These are phyloP conservation scores for Crucihimalaya himalaica DNA, from an alignment of 345 rosid species.

Conservation along the genomic window DNA sequence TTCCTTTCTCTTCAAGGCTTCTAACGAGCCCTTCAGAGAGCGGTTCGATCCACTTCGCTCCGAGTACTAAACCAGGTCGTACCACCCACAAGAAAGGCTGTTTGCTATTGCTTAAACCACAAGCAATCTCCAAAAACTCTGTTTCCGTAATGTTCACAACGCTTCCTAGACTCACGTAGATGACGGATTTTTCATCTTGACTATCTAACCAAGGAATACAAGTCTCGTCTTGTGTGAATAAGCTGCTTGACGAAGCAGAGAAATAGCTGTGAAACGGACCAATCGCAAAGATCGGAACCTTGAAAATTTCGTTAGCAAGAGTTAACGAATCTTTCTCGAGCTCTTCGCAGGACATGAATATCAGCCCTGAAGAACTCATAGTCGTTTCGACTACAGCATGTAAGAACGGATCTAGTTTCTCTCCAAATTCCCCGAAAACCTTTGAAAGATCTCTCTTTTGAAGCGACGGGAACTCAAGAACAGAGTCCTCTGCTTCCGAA, in stretches of 20 bases:
- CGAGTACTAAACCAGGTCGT: constrained; percentile 33
- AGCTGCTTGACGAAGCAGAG: constrained; percentile 40
- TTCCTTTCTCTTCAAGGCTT: constrained; percentile 42
- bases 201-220: constrained; percentile 51
- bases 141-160: constrained; percentile 33
- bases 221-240: constrained; percentile 44
- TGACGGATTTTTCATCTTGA: constrained; percentile 47
- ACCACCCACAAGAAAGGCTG: constrained; percentile 58
- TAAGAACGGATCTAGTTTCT: constrained; percentile 22
- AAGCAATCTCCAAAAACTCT: constrained; percentile 53
- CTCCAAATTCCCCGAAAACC: constrained; percentile 9
- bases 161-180: constrained; percentile 63
- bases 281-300: constrained; percentile 47
- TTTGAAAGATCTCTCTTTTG: constrained; percentile 33
- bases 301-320: constrained; percentile 47
- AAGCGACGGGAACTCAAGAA: constrained; percentile 32
- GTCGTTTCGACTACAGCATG: not conserved
- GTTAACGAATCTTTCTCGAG: constrained; percentile 54
- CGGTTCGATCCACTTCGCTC: constrained; percentile 5
- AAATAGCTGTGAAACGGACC: constrained; percentile 50
- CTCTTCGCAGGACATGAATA: constrained; percentile 69
- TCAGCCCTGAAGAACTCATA: constrained; percentile 46
- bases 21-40: constrained; percentile 28
- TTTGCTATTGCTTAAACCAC: constrained; percentile 47
- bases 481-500: constrained; percentile 37